Percentiles rank a stretch among this genome's conserved stretches.
These are phyloP conservation scores for Plasmodium yoelii DNA, from an alignment of 169 alveolate species.

Conservation along the genomic window DNA sequence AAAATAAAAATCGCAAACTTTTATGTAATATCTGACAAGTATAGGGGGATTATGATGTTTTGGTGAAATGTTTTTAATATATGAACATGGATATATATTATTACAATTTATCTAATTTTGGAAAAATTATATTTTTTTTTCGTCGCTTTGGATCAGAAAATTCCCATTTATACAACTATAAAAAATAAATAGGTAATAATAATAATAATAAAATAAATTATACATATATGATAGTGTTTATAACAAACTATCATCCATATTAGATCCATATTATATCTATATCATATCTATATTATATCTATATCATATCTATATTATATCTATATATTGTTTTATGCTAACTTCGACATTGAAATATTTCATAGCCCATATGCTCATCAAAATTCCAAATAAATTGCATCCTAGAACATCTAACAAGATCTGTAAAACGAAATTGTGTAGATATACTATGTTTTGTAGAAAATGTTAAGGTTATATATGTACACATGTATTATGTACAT, in stretches of 20 bases:
- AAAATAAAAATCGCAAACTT: neutral
- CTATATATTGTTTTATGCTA: neutral
- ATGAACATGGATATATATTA: neutral
- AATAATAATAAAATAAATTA: neutral
- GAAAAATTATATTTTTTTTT: slow-evolving; percentile 56
- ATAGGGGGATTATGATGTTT: too few species aligned
- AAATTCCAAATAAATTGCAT: slow-evolving; percentile 49
- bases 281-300: too few species aligned
- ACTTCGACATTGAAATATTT: slow-evolving; percentile 39
- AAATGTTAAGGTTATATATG: neutral
- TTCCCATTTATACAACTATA: slow-evolving; percentile 33
- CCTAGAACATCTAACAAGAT: slow-evolving; percentile 35
- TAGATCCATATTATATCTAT: too few species aligned
- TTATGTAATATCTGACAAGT: too few species aligned
- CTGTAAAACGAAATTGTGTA: neutral
- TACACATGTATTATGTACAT: neutral
- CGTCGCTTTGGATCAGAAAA: slow-evolving; percentile 7
- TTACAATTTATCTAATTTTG: slow-evolving; percentile 57
- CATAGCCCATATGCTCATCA: slow-evolving; percentile 1
- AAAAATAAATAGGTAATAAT: neutral
- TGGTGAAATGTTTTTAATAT: neutral
- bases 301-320: too few species aligned
- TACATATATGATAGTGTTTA: neutral
- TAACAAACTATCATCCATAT: neutral
- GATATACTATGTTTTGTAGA: neutral